A percentile compares a stretch with the other conserved stretches of the same genome.
phyloP scores from a whole-genome alignment of 140 eudicot species.

The Anethum foeniculum region DNA sequence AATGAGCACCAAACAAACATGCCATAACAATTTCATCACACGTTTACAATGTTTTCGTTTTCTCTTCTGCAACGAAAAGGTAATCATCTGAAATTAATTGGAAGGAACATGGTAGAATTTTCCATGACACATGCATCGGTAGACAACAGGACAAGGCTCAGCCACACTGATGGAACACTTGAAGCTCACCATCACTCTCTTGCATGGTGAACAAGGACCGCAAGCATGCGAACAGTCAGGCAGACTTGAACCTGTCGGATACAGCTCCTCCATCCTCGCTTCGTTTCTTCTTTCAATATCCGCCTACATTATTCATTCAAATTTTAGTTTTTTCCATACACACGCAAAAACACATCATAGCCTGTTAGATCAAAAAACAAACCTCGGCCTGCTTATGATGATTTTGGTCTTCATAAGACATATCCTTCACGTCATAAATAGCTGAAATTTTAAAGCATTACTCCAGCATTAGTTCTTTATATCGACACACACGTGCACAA shows the following conservation, averaged over 20 bases:
- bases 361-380: background rate
- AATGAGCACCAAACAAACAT: background rate
- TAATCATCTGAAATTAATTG: constrained; percentile 15
- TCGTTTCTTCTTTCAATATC: constrained; percentile 14
- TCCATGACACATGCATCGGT: constrained; percentile 69
- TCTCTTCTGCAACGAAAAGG: background rate
- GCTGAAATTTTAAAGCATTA: constrained; percentile 23
- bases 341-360: background rate
- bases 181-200: constrained; percentile 61
- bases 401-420: constrained; percentile 14
- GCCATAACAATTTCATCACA: background rate
- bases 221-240: constrained; percentile 91
- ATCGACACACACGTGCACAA: background rate
- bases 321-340: background rate
- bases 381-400: constrained; percentile 27
- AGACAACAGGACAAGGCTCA: constrained; percentile 76
- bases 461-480: background rate
- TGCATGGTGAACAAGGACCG: constrained; percentile 78
- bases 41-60: background rate
- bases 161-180: constrained; percentile 35
- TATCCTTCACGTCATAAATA: constrained; percentile 30
- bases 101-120: constrained; percentile 80
- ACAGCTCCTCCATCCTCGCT: constrained; percentile 40
- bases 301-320: background rate
- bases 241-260: constrained; percentile 67